Percentiles rank a stretch among this genome's conserved stretches.
phyloP scores from a whole-genome alignment of 768 basidiomycete species.

The Tulasnella sp. region DNA sequence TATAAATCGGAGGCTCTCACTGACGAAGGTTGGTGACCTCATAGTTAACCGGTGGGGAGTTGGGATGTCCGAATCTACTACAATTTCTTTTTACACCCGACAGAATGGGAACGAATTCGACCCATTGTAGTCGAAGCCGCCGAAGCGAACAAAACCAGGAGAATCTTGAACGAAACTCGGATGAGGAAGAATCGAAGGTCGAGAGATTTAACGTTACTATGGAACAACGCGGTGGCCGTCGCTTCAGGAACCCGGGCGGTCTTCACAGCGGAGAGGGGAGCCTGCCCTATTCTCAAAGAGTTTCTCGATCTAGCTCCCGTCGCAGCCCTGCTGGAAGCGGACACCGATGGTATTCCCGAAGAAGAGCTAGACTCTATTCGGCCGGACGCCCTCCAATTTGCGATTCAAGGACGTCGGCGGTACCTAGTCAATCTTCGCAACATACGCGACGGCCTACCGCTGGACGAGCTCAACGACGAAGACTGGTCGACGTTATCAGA shows the following conservation, averaged over 20 bases:
- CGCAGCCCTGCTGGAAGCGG: background rate
- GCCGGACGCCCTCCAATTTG: background rate
- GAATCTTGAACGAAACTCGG: background rate
- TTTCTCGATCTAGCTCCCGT: background rate
- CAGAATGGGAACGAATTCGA: slow-evolving; percentile 12
- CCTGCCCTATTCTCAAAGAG: background rate
- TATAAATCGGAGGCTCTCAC: background rate
- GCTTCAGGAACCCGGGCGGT: background rate
- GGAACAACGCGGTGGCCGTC: background rate
- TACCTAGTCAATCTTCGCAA: background rate
- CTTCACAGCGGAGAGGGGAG: background rate
- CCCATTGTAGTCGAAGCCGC: background rate
- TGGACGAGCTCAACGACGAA: background rate
- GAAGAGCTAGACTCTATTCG: background rate
- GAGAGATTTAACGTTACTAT: background rate
- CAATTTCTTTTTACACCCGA: background rate
- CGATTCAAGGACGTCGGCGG: background rate
- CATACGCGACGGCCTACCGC: background rate
- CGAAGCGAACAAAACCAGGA: background rate
- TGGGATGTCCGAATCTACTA: background rate
- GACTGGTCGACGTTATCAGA: background rate
- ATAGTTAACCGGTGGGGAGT: background rate
- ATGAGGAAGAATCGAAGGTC: background rate
- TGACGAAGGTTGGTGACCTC: background rate
- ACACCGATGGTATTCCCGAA: background rate